phyloP scores from a whole-genome alignment of 257 asterid genomes.

The Gentiana macrophylla region DNA sequence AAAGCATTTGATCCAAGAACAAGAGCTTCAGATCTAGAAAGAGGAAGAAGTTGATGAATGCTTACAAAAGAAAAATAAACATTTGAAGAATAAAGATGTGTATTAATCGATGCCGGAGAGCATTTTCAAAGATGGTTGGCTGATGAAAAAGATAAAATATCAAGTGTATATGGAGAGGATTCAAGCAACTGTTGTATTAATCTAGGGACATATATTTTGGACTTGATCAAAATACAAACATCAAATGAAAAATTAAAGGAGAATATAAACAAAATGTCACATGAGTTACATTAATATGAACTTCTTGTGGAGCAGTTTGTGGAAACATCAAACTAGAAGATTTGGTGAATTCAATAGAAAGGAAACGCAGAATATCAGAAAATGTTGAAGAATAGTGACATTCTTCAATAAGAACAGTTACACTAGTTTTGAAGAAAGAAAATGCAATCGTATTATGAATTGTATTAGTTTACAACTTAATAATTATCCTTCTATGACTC shows the following conservation, averaged over 20 bases:
- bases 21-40: slow-evolving; percentile 32
- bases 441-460: too few relatives aligned
- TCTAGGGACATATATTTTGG: slow-evolving; percentile 35
- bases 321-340: too few relatives aligned
- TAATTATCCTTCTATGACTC: too few relatives aligned
- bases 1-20: slow-evolving; percentile 43
- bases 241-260: slow-evolving; percentile 35
- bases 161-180: slow-evolving; percentile 28
- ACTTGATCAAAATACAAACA: slow-evolving; percentile 29
- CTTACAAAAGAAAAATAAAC: slow-evolving; percentile 48
- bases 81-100: slow-evolving; percentile 23
- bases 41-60: slow-evolving; percentile 29
- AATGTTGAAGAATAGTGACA: too few relatives aligned
- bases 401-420: too few relatives aligned
- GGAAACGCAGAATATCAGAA: too few relatives aligned
- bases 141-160: slow-evolving; percentile 12
- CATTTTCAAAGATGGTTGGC: slow-evolving; percentile 25
- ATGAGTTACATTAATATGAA: neutral
- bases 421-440: too few relatives aligned
- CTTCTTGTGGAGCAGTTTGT: too few relatives aligned
- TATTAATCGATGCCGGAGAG: slow-evolving; percentile 40
- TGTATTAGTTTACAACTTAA: too few relatives aligned
- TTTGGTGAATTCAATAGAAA: too few relatives aligned
- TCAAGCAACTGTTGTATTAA: slow-evolving; percentile 13
- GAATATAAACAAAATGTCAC: slow-evolving; percentile 37